phyloP scores from a whole-genome alignment of 1,139 yeast genomes.

The Oligophagozyma castellii region DNA sequence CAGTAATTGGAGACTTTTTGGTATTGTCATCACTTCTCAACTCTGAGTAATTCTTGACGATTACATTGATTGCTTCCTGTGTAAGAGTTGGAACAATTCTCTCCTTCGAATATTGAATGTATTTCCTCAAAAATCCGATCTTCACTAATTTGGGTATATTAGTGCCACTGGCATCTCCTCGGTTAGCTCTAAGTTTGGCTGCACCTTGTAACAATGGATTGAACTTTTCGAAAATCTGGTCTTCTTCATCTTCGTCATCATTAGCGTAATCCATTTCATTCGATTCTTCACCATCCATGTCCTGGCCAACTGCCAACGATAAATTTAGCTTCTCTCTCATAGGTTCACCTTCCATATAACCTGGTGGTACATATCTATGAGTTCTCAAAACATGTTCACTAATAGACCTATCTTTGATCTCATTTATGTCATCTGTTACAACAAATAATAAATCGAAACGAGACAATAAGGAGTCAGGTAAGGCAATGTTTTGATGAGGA shows the following conservation, averaged over 20 bases:
- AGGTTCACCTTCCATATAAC: constrained; percentile 89
- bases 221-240: constrained; percentile 62
- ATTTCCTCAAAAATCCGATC: constrained; percentile 79
- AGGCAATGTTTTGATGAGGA: constrained; percentile 91
- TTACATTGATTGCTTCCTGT: constrained; percentile 64
- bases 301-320: constrained; percentile 60
- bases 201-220: constrained; percentile 79
- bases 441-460: constrained; percentile 94
- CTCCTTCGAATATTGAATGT: constrained; percentile 86
- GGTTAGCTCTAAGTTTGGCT: constrained; percentile 30
- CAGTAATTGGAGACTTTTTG: constrained; percentile 90
- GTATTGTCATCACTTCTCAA: constrained; percentile 73
- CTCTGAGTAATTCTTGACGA: constrained; percentile 66
- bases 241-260: constrained; percentile 28
- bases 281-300: constrained; percentile 29
- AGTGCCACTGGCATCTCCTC: constrained; percentile 28
- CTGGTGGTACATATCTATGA: constrained; percentile 84
- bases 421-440: constrained; percentile 90
- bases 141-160: constrained; percentile 51
- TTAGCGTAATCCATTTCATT: constrained; percentile 21
- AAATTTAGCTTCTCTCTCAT: constrained; percentile 62
- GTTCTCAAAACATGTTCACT: constrained; percentile 92
- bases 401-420: constrained; percentile 69
- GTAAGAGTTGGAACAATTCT: constrained; percentile 76
- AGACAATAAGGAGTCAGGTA: constrained; percentile 90